phyloP scores from a whole-genome alignment of 2,329 filamentous ascomycete genomes.

The Epichloe aotearoae region DNA sequence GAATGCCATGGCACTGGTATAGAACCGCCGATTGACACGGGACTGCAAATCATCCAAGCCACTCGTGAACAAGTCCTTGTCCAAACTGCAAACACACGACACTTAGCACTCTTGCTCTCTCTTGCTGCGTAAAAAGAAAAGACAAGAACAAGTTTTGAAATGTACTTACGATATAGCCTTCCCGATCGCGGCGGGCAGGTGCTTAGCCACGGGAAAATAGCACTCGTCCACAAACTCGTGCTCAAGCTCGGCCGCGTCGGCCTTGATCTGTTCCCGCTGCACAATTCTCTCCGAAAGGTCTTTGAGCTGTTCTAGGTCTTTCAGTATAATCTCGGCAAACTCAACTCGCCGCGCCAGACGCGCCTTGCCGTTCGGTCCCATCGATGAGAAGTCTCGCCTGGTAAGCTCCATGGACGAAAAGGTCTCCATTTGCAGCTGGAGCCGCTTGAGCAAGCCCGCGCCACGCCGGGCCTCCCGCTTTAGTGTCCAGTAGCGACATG shows the following conservation, averaged over 20 bases:
- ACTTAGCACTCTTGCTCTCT: slow-evolving; percentile 18
- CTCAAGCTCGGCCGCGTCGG: slow-evolving; percentile 64
- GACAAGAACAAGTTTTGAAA: background rate
- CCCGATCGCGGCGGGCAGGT: slow-evolving; percentile 66
- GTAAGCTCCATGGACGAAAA: slow-evolving; percentile 98
- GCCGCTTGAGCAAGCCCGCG: slow-evolving; percentile 78
- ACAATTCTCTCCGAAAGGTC: slow-evolving; percentile 57
- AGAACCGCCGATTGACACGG: slow-evolving; percentile 41
- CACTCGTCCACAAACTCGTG: slow-evolving; percentile 72
- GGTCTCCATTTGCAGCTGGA: slow-evolving; percentile 89
- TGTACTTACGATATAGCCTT: slow-evolving; percentile 63
- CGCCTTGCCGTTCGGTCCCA: slow-evolving; percentile 73
- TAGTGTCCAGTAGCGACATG: slow-evolving; percentile 94
- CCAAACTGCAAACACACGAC: slow-evolving; percentile 34
- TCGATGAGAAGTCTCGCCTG: slow-evolving; percentile 84
- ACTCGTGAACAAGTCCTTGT: slow-evolving; percentile 46
- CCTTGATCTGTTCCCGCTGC: slow-evolving; percentile 62
- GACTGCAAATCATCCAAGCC: slow-evolving; percentile 36
- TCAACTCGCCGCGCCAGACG: slow-evolving; percentile 72
- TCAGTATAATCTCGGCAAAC: slow-evolving; percentile 64
- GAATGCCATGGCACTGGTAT: slow-evolving; percentile 45
- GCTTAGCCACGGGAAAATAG: slow-evolving; percentile 76
- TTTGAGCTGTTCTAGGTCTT: slow-evolving; percentile 66
- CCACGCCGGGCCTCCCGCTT: slow-evolving; percentile 89
- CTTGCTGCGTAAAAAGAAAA: background rate